Evolutionary conservation across 2,329 filamentous ascomycete genomes (phyloP), one percentile per base, ranked within the genome.

Genomic region (Cadophora luteo-olivacea): DNA sequence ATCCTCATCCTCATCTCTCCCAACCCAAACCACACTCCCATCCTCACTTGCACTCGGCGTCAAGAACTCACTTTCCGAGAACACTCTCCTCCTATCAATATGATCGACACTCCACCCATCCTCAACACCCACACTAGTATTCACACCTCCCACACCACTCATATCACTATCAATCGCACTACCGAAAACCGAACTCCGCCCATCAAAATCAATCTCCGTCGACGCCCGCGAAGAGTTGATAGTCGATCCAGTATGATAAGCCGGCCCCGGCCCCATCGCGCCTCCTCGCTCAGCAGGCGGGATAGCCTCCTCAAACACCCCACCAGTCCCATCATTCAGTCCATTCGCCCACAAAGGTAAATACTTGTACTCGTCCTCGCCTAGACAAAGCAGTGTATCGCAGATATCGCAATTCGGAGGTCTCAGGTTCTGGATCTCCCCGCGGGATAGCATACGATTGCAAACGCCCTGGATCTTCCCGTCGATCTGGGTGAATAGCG

Each of bases 331-430:
- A 66, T 87, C 85, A 61, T 86, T 82, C 36, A 82, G 78, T 1
- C 85, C 89, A 4, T 86, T 89, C 0, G 88, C 89, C 88, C 88
- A 92, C 4, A 91, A 79, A 0, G 90, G 89, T 3, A 92, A 81
- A 70, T 84, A 91, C 67, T 85, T 85, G 71, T 86, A 84, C 78
- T 92, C 89, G 1, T 85, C 79, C 3, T 86, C 82, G 0, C 79
- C 78, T 1, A 92, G 81, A 5, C 81, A 83, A 0, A 89, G 81
- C 0, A 90, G 77, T 1, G 77, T 81, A 61, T 82, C 79, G 12
- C 79, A 79, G n/a, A 75, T 54, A 6, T 57, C 57, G 16, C 60
- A 66, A 9, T 58, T 66, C 16, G 36, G 36, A 32, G 38, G 63
- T 67, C 64, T 29, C 33, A 45, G 25, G 4, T 61, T 25, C 8